Base-by-base conservation (phyloP, 2,329 filamentous ascomycete genomes). In the Neocucurbitaria cava region DNA sequence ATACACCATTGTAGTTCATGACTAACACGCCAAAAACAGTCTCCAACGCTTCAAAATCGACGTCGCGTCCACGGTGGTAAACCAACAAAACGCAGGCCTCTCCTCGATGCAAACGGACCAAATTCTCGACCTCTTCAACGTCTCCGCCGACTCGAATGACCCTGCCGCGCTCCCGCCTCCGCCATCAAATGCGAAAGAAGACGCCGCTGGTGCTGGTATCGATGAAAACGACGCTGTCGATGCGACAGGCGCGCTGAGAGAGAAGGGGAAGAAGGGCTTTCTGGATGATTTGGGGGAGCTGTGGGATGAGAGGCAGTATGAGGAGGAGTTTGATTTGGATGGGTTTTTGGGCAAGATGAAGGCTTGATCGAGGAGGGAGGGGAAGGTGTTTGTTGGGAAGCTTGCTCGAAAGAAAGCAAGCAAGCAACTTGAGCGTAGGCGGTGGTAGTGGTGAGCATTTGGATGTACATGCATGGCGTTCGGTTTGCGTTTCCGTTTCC, bases 41-140 rank as follows among this genome's bases (percentile, higher is more conserved):
- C 87, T 99, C 52, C 95, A 99, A 86, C 89, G 95, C 46, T 99
- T 99, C 88, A 99, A 99, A 83, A 96, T 99, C 70, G 95, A 99
- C 76, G 93, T 99, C 18, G 96, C 95, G 38, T 96, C 90, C 46
- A 99, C 96, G 0, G 95, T 99, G 5, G 96, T 99, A 62, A 99
- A 99, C 75, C 95, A 99, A 78, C 95, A 99, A 79, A 99, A 99
- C 67, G 94, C 95, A 1, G 95, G 95, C 1, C 80, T 99, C 1
- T 89, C 85, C 48, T 96, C 92, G 13, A 99, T 99, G 95, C 94
- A 98, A 76, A 99, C 96, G 35, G 95, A 98, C 71, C 93, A 99
- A 77, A 96, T 99, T 56, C 85, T 99, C 3, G 95, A 99, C 70
- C 85, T 99, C 42, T 99, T 99, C 82, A 98, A 90, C 66, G 83